These are phyloP conservation scores for Pichia kudriavzevii DNA, from an alignment of 1,139 yeast species.

Conservation along the genomic window DNA sequence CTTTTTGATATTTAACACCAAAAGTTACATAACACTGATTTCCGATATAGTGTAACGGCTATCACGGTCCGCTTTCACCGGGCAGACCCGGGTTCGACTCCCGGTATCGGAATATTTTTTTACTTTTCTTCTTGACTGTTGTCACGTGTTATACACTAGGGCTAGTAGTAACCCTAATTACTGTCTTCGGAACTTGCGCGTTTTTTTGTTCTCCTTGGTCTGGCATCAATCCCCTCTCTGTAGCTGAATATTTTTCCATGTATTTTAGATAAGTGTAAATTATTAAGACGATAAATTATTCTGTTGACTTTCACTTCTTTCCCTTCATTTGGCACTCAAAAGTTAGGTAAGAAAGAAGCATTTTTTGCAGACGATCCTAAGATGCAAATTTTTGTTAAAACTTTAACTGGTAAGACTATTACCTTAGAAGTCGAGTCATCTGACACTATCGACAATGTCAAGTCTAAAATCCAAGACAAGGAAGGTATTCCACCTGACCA, in stretches of 20 bases:
- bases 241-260: not conserved
- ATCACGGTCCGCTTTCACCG: constrained; percentile 11
- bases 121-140: not conserved
- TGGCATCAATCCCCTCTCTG: not conserved
- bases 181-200: too few relatives aligned
- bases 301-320: constrained; percentile 1
- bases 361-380: constrained; percentile 33
- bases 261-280: too few relatives aligned
- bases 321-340: not conserved
- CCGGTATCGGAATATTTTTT: constrained; percentile 11
- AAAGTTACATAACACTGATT: not conserved
- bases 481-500: constrained; percentile 99
- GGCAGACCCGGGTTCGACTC: constrained; percentile 14
- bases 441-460: constrained; percentile 98
- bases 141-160: not conserved
- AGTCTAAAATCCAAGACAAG: constrained; percentile 98
- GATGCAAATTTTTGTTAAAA: constrained; percentile 99
- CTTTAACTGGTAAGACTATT: constrained; percentile 98
- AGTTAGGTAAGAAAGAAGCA: constrained; percentile 32
- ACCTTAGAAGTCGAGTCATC: constrained; percentile 99
- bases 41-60: constrained; percentile 13
- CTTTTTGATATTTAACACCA: too few relatives aligned
- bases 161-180: not conserved
- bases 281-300: too few relatives aligned
- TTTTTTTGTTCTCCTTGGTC: too few relatives aligned